Evolutionary conservation across 176 grass and related monocot species (phyloP), one percentile per base, ranked within the genome.

Genomic region (Rhynchospora pubera): DNA sequence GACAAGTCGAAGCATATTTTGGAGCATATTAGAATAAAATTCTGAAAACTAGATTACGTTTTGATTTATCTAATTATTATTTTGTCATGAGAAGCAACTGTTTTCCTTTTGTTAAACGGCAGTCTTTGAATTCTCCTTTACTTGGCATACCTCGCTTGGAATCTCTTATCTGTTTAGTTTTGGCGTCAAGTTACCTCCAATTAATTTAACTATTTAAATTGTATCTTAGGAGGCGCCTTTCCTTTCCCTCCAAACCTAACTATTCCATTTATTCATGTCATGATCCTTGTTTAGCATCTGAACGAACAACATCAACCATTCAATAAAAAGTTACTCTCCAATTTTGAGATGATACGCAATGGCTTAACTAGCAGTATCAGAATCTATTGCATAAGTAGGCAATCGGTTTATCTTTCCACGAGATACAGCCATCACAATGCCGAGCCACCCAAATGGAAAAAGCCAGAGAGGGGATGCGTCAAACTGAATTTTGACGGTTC

Each of bases 401-500:
- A 42, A 22, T 22, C 79, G 1, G 4, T 52, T 47, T 18, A 9
- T 52, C 12, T 24, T 9, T 19, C 43, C 60, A 26, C 79, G 6
- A 62, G 79, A 65, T 48, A 50, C 57, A 48, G 59, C 43, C 79
- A 64, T 63, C 32, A 63, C 58, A 81, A 64, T 22, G 59, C 60
- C 46, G 22, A 81, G 42, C 32, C 19, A 16, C 79, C 79, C 22
- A 57, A 26, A 48, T 93, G 94, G 91, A 83, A 78, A 85, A 97
- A 87, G 32, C 94, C 94, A 0, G 86, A 88, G 74, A 63, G 0
- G 16, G 91, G 94, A 1, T 76, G 84, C 0, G 46, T 97, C 39
- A 97, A 93, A 84, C 74, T 97, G 47, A 97, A 97, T 87, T 93
- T 97, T 50, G 94, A 93, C 75, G 94, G 94, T 10, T 89, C 94